These are phyloP conservation scores for Przewalskia tangutica DNA, from an alignment of 257 asterid species.

Conservation along the genomic window DNA sequence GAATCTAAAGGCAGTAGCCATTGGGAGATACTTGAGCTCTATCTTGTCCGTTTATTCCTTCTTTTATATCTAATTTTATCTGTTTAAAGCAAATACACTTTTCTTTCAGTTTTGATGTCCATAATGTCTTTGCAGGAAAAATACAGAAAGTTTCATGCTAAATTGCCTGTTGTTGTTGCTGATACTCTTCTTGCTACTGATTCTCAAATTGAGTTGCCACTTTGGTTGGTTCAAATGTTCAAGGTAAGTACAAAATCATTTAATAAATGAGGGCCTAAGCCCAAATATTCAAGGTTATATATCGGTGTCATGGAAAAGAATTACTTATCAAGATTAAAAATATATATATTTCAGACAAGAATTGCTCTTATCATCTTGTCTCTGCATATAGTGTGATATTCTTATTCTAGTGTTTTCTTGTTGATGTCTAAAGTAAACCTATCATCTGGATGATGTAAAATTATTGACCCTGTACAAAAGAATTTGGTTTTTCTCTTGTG, in stretches of 20 bases:
- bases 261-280: neutral
- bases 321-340: neutral
- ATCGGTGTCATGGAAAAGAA: neutral
- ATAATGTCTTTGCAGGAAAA: conserved; percentile 51
- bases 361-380: neutral
- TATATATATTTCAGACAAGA: neutral
- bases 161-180: conserved; percentile 79
- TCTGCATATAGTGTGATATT: neutral
- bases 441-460: neutral
- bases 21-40: conserved; percentile 89
- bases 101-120: neutral
- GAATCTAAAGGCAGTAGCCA: conserved; percentile 49
- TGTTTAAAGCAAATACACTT: neutral
- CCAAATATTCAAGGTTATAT: neutral
- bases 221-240: conserved; percentile 84
- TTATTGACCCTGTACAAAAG: neutral
- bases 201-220: conserved; percentile 82
- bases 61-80: neutral
- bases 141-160: conserved; percentile 61
- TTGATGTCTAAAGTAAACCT: neutral
- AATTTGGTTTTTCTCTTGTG: neutral
- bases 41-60: conserved; percentile 56
- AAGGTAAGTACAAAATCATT: conserved; percentile 35
- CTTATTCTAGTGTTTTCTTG: neutral
- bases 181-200: conserved; percentile 91